Evolutionary conservation across 306 rosid species (phyloP).

Genomic region (Urtica urens): DNA sequence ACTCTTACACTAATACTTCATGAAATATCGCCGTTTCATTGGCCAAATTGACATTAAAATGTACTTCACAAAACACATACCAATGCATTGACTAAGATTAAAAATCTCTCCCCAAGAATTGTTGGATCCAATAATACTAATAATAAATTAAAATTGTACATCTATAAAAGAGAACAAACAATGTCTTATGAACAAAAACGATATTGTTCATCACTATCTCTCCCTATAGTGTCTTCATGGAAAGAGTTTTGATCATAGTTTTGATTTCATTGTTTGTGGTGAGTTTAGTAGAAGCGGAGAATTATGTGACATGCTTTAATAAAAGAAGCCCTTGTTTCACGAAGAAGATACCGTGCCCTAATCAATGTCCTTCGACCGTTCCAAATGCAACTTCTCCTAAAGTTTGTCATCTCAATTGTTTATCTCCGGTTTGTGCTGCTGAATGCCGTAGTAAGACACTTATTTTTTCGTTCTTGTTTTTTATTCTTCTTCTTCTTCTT

Average conservation of each 20-base stretch:
- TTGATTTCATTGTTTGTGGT: conserved; percentile 22
- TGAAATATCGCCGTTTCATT: neutral
- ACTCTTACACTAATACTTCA: too few relatives aligned
- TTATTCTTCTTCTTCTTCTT: too few relatives aligned
- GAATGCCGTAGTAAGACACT: conserved; percentile 52
- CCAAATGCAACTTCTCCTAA: conserved; percentile 26
- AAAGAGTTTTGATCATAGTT: conserved; percentile 16
- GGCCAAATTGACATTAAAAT: conserved; percentile 7
- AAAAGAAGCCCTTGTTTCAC: conserved; percentile 34
- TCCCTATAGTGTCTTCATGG: conserved; percentile 26
- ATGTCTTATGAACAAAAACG: too few relatives aligned
- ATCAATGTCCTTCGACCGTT: conserved; percentile 43
- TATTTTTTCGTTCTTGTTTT: neutral
- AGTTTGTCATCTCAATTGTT: conserved; percentile 52
- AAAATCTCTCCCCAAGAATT: neutral
- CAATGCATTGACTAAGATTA: conserved; percentile 22
- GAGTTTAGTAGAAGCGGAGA: conserved; percentile 16
- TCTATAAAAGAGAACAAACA: neutral
- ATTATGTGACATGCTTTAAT: conserved; percentile 16
- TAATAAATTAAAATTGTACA: too few relatives aligned
- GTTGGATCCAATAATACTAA: neutral
- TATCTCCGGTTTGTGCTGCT: conserved; percentile 58
- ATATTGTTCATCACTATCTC: neutral
- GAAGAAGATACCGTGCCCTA: conserved; percentile 40
- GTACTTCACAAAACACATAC: neutral